A percentile compares a stretch with the other conserved stretches of the same genome.
Conservation (phyloP, 1,284 basidiomycete species). For the Fistulina hepatica region DNA sequence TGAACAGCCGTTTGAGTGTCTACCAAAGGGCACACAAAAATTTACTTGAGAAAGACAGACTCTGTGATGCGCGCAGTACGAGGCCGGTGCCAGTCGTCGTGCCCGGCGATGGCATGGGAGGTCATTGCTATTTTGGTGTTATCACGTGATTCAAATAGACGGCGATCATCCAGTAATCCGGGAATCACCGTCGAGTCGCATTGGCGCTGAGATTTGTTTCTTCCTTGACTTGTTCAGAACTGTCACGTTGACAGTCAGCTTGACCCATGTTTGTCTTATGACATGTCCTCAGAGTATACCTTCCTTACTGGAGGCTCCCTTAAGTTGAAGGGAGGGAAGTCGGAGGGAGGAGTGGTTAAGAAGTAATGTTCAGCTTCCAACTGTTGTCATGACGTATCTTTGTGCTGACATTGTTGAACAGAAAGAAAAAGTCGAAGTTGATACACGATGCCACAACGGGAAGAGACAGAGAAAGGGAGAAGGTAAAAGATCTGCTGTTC, state of each 20-base stretch:
- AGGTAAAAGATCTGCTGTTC: constrained; percentile 39
- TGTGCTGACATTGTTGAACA: too few species aligned
- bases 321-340: constrained; percentile 79
- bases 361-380: constrained; percentile 40
- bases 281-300: constrained; percentile 71
- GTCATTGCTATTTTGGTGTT: too few species aligned
- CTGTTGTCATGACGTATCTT: constrained; percentile 11
- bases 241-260: constrained; percentile 41
- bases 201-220: background rate
- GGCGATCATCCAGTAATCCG: too few species aligned
- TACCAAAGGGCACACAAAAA: too few species aligned
- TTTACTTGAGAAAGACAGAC: too few species aligned
- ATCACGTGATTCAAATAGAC: too few species aligned
- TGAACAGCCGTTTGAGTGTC: too few species aligned
- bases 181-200: background rate
- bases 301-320: constrained; percentile 79
- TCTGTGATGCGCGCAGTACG: too few species aligned
- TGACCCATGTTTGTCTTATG: too few species aligned
- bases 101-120: too few species aligned
- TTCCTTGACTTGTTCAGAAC: background rate
- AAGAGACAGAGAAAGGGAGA: constrained; percentile 33
- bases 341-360: constrained; percentile 65
- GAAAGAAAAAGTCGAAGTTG: constrained; percentile 79
- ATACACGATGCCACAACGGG: constrained; percentile 28
- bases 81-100: too few species aligned